Evolutionary conservation across 2,329 filamentous ascomycete genomes (phyloP), one percentile per base, ranked within the genome.

Genomic region (Fusarium azukiicola): DNA sequence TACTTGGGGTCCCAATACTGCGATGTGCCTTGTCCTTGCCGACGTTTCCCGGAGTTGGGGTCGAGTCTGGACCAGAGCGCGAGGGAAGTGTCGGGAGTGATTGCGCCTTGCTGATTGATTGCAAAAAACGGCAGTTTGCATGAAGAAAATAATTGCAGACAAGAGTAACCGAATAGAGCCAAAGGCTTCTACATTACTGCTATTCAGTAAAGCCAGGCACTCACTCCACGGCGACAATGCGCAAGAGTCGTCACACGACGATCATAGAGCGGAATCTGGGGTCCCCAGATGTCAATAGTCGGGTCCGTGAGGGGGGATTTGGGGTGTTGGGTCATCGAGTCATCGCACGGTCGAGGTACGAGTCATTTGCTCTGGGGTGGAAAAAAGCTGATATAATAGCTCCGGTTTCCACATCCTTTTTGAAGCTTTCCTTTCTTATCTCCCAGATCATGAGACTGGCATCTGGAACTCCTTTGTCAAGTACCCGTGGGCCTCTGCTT

Each of bases 401-500:
- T 58, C 32, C 8, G 16, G 44, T 17, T 49, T 21, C 44, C 44
- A 36, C 63, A 17, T 67, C 42, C 23, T n/a, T 49, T 67, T 49
- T 21, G 21, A 36, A 32, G 23, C 17, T 23, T 27, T 21, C 23
- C 11, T 42, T 63, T 19, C 38, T 46, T 58, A 11, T 38, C n/a
- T 36, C 54, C 54, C 12, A 38, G 19, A 58, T 38, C 32, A 38
- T 58, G 75, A 77, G 19, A 73, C 69, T 8, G 73, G 74, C 21
- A 75, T 75, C n/a, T 72, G 58, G 64, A 44, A 58, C 12, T 72
- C 74, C 4, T 54, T 77, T 42, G 47, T 72, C 46, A 49, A 72
- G 6, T 73, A 75, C 27, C 74, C 74, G 13, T 71, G 67, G 69
- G 74, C 76, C 19, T 75, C 73, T 9, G 47, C 76, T 36, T 79